phyloP scores from a whole-genome alignment of 83 land plant species.

The Isoetes engelmannii region DNA sequence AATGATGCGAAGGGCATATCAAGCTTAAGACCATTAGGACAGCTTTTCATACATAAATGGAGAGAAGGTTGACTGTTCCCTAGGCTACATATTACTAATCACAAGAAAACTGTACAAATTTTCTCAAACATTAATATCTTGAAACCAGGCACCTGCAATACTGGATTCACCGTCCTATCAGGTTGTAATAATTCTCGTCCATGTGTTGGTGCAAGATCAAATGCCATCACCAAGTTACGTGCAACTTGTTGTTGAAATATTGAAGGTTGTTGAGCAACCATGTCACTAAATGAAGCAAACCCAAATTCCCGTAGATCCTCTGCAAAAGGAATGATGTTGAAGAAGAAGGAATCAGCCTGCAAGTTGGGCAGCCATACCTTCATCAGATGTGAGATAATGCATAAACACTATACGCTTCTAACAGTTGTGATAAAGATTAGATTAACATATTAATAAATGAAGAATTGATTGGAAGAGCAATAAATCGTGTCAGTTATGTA shows the following conservation, averaged over 20 bases:
- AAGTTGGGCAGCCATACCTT: neutral
- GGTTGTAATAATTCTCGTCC: slow-evolving; percentile 60
- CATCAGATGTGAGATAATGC: neutral
- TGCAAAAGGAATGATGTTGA: slow-evolving; percentile 86
- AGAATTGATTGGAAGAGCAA: no score
- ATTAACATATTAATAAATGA: no score
- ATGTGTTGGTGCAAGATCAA: slow-evolving; percentile 71
- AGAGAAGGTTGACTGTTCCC: no score
- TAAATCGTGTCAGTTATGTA: neutral
- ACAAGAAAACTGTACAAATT: neutral
- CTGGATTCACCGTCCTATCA: slow-evolving; percentile 80
- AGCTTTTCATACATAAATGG: no score
- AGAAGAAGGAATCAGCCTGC: slow-evolving; percentile 93
- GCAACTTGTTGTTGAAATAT: slow-evolving; percentile 76
- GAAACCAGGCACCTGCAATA: slow-evolving; percentile 52
- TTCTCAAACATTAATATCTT: neutral
- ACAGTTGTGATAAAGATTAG: no score
- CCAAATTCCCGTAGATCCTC: slow-evolving; percentile 90
- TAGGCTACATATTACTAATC: no score
- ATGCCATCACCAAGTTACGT: slow-evolving; percentile 60
- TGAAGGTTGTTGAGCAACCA: slow-evolving; percentile 56
- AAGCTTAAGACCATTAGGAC: no score
- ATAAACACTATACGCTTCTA: neutral
- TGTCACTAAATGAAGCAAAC: slow-evolving; percentile 65
- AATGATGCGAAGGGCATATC: no score